Conservation (phyloP, 2,329 filamentous ascomycete species). For the Trichoderma afroharzianum region DNA sequence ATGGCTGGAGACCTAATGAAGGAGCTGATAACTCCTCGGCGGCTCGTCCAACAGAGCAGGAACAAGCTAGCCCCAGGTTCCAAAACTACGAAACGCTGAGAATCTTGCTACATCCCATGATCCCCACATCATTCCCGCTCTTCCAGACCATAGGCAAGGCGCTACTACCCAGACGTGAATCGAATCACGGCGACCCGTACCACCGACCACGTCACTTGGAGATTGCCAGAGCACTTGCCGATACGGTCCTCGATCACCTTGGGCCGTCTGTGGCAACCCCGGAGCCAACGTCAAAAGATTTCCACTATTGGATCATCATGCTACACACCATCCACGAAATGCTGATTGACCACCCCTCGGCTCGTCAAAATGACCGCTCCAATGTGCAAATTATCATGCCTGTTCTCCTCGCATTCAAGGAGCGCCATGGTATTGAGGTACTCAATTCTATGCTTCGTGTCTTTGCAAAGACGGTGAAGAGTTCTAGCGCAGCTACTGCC, state of each 20-base stretch:
- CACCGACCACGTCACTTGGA: conserved; percentile 51
- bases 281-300: conserved; percentile 57
- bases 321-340: conserved; percentile 75
- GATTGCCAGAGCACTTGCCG: conserved; percentile 64
- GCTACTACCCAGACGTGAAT: conserved; percentile 68
- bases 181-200: conserved; percentile 54
- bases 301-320: conserved; percentile 79
- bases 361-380: conserved; percentile 46
- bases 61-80: conserved; percentile 44
- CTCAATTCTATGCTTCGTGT: conserved; percentile 69
- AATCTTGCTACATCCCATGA: conserved; percentile 72
- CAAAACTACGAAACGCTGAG: conserved; percentile 76
- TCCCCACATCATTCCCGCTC: conserved; percentile 76
- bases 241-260: conserved; percentile 66
- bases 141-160: conserved; percentile 83
- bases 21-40: conserved; percentile 24
- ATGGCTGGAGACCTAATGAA: conserved; percentile 26
- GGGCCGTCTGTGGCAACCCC: conserved; percentile 42
- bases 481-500: conserved; percentile 37
- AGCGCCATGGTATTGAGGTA: conserved; percentile 68
- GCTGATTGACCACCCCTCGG: conserved; percentile 61
- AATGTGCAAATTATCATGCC: conserved; percentile 62
- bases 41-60: conserved; percentile 39
- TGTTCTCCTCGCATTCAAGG: conserved; percentile 83
- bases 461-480: conserved; percentile 46